These are phyloP conservation scores for Hypomyces perniciosus DNA, from an alignment of 2,329 filamentous ascomycete genomes.

Conservation along the genomic window DNA sequence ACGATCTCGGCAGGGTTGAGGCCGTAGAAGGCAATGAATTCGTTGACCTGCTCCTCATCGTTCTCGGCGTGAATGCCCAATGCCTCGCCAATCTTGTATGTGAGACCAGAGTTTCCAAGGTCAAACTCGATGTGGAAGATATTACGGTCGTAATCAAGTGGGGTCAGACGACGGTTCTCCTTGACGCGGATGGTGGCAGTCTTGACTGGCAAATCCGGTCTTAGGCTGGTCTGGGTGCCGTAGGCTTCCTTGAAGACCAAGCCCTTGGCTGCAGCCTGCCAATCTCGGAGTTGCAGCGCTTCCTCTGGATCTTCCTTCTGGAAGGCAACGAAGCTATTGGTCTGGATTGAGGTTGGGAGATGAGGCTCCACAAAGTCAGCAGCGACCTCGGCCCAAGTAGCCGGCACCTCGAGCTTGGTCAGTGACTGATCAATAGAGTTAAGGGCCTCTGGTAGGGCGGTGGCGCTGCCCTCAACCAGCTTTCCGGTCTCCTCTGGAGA, in stretches of 20 bases:
- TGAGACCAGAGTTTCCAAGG: slow-evolving; percentile 82
- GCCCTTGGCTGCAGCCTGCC: slow-evolving; percentile 80
- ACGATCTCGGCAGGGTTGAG: slow-evolving; percentile 77
- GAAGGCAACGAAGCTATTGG: slow-evolving; percentile 78
- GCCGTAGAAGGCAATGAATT: slow-evolving; percentile 88
- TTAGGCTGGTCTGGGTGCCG: slow-evolving; percentile 63
- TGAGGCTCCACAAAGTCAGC: slow-evolving; percentile 46
- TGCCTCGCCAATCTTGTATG: slow-evolving; percentile 94
- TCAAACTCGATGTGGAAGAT: slow-evolving; percentile 99
- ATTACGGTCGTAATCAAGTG: slow-evolving; percentile 85
- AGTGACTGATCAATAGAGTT: slow-evolving; percentile 66
- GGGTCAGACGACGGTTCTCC: slow-evolving; percentile 91
- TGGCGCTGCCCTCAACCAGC: slow-evolving; percentile 46
- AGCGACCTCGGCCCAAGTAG: slow-evolving; percentile 66
- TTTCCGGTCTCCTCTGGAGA: slow-evolving; percentile 55
- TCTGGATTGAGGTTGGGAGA: slow-evolving; percentile 59
- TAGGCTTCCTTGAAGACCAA: slow-evolving; percentile 94
- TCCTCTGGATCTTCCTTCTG: slow-evolving; percentile 70
- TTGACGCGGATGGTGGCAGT: slow-evolving; percentile 85
- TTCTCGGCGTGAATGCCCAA: slow-evolving; percentile 96
- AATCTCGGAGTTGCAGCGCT: slow-evolving; percentile 60
- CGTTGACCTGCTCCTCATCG: slow-evolving; percentile 67
- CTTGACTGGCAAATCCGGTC: slow-evolving; percentile 80
- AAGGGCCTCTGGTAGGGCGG: slow-evolving; percentile 49
- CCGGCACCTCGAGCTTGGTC: slow-evolving; percentile 67